These are phyloP conservation scores for Phaffia rhodozyma DNA, from an alignment of 1,284 basidiomycete species.

Conservation along the genomic window DNA sequence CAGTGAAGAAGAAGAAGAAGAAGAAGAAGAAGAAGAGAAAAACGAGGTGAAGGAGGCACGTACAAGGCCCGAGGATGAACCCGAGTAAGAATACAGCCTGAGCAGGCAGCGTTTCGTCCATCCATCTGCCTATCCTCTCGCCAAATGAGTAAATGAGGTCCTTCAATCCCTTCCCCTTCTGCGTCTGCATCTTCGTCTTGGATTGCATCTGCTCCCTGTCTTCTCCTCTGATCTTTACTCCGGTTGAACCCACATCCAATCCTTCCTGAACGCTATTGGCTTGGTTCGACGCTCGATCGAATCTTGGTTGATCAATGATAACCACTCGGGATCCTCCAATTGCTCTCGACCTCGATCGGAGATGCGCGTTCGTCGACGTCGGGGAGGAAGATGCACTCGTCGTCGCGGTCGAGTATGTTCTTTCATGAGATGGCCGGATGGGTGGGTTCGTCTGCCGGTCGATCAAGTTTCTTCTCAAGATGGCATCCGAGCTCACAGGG, in stretches of 20 bases:
- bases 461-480: background rate
- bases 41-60: background rate
- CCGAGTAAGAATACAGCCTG: slow-evolving; percentile 11
- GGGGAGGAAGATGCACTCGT: background rate
- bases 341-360: background rate
- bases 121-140: background rate
- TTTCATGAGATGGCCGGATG: background rate
- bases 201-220: background rate
- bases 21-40: background rate
- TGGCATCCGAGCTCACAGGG: background rate
- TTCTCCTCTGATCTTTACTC: background rate
- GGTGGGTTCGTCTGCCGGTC: background rate
- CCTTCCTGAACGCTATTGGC: background rate
- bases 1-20: background rate
- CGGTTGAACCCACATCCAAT: background rate
- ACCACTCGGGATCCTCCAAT: slow-evolving; percentile 1
- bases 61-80: slow-evolving; percentile 13
- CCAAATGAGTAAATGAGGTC: too few species aligned
- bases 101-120: slow-evolving; percentile 11
- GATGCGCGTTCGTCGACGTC: background rate
- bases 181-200: too few species aligned
- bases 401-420: slow-evolving; percentile 10
- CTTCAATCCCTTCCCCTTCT: too few species aligned
- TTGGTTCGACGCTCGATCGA: background rate
- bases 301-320: background rate